Evolutionary conservation across 108 stramenopile genomes (phyloP), one percentile per base, ranked within the genome.

Genomic region (Cyclostephanos tholiformis): DNA sequence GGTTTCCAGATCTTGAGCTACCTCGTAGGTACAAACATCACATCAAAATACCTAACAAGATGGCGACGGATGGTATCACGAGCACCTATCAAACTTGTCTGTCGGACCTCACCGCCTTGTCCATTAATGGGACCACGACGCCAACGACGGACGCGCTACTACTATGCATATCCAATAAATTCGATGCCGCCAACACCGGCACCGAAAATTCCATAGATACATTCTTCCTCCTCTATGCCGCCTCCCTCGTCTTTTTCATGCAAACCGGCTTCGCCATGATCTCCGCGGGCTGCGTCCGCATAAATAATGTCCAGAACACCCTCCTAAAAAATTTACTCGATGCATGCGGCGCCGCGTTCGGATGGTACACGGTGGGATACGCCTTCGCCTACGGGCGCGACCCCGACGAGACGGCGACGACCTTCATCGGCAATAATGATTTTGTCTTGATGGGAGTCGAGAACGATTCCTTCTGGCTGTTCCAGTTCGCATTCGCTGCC

Each of bases 281-380:
- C 11, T 91, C 85, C 43, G 95, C 94, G 4, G 96, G 96, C 14
- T 83, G 87, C 27, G 91, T 95, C 8, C 85, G 91, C 0, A 36
- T 79, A 0, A 97, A 97, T 69, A 95, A 97, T 70, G 87, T 91
- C 4, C 89, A 94, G 72, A 97, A 97, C 70, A 85, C 90, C 27
- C 82, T 97, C 76, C 75, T 97, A 7, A 95, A 97, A 82, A 97
- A 97, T 66, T 35, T 97, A 14, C 49, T 95, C 36, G 96, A 97
- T 74, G 89, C 89, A 6, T 92, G 91, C 59, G 89, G 89, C 36
- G 65, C 83, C 9, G 86, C 91, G 27, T 22, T 93, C 20, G 85
- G 79, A 30, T 97, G 91, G 65, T 97, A 82, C 75, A 35, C 84
- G 10, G 56, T 94, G 27, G 94, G 96, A 14, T 90, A 88, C 43